phyloP scores from a whole-genome alignment of 805 yeast genomes.

The Pichia pseudocactophila region DNA sequence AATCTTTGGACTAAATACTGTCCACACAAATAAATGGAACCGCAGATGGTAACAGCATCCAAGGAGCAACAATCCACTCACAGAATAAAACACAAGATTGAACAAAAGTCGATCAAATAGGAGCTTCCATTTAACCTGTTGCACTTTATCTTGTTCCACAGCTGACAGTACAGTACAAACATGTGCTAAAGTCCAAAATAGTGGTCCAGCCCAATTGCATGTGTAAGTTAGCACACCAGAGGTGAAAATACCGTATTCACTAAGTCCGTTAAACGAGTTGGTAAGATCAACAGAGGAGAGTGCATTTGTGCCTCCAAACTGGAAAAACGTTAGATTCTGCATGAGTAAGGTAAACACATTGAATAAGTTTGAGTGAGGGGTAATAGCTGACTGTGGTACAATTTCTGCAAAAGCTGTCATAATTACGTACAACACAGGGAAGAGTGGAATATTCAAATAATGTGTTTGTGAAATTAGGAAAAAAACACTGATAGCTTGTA shows the following conservation, averaged over 20 bases:
- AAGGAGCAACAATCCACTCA: constrained; percentile 50
- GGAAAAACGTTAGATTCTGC: constrained; percentile 75
- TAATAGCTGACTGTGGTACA: constrained; percentile 9
- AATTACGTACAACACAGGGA: constrained; percentile 25
- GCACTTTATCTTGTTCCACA: constrained; percentile 5
- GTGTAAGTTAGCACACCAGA: constrained; percentile 76
- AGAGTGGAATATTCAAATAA: constrained; percentile 45
- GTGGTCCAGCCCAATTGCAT: constrained; percentile 79
- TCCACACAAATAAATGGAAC: constrained; percentile 91
- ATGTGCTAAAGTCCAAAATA: constrained; percentile 63
- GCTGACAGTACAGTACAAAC: constrained; percentile 13
- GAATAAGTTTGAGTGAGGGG: constrained; percentile 12
- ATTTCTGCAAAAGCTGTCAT: constrained; percentile 21
- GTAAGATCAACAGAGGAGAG: constrained; percentile 85
- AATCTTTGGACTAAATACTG: constrained; percentile 91
- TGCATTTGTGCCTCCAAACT: constrained; percentile 86
- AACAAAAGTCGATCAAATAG: constrained; percentile 31
- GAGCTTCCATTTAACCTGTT: constrained; percentile 24
- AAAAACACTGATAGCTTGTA: constrained; percentile 30
- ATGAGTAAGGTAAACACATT: constrained; percentile 38
- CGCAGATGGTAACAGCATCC: constrained; percentile 66
- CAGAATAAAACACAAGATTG: constrained; percentile 45
- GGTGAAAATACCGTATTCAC: constrained; percentile 53
- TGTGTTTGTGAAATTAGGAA: constrained; percentile 49
- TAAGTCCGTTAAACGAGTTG: constrained; percentile 85